Conservation (phyloP, 495 filamentous ascomycete genomes). For the Penicillium desertorum region DNA sequence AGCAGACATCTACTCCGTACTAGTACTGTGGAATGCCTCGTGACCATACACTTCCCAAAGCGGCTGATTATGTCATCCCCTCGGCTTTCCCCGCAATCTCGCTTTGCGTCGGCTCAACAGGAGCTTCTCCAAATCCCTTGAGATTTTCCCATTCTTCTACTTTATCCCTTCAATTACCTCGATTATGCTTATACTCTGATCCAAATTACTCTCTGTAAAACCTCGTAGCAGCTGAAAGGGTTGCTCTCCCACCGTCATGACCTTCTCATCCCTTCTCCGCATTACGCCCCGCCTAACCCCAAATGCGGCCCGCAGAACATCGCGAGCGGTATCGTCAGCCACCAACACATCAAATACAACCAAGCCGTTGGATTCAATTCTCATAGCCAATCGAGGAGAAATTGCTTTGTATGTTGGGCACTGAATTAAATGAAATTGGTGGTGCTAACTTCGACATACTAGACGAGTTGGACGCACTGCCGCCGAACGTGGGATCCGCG, state of each 20-base stretch:
- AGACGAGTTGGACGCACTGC: constrained; percentile 86
- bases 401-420: constrained; percentile 72
- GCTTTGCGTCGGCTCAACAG: constrained; percentile 46
- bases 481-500: constrained; percentile 81
- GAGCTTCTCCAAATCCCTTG: constrained; percentile 13
- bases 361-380: constrained; percentile 71
- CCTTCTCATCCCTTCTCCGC: constrained; percentile 50
- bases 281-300: constrained; percentile 42
- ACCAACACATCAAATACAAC: constrained; percentile 22
- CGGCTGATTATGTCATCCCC: constrained; percentile 25
- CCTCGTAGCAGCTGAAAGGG: constrained; percentile 12
- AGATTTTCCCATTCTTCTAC: constrained; percentile 10
- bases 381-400: constrained; percentile 96
- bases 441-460: constrained; percentile 13
- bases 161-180: constrained; percentile 9
- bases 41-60: constrained; percentile 6
- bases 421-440: neutral
- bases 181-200: constrained; percentile 25
- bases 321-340: constrained; percentile 39
- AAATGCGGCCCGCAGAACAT: constrained; percentile 35
- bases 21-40: neutral
- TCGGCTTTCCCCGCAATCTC: constrained; percentile 42
- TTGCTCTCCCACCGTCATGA: constrained; percentile 32
- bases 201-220: constrained; percentile 4
- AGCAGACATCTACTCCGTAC: neutral